A percentile compares a stretch with the other conserved stretches of the same genome.
Evolutionary conservation across 2,329 filamentous ascomycete species (phyloP).

Genomic region (Penicillium digitatum): DNA sequence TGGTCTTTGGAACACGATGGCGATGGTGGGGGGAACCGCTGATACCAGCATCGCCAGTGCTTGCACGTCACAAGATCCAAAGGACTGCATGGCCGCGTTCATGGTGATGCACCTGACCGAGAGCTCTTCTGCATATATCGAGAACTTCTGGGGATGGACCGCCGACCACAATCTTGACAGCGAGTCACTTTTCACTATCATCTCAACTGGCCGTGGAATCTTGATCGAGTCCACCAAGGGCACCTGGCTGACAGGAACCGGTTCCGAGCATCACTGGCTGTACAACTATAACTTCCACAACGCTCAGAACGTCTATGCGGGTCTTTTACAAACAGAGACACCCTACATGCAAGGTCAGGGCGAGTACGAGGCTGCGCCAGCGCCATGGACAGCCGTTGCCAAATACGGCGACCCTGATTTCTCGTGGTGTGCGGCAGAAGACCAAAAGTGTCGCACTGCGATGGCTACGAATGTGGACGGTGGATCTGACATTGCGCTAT

Average conservation of each 20-base stretch:
- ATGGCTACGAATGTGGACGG: slow-evolving; percentile 32
- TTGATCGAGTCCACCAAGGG: slow-evolving; percentile 41
- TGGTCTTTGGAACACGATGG: slow-evolving; percentile 48
- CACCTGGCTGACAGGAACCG: slow-evolving; percentile 47
- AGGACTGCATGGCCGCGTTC: slow-evolving; percentile 49
- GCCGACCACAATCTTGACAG: slow-evolving; percentile 50
- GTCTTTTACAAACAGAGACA: slow-evolving; percentile 34
- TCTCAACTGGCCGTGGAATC: slow-evolving; percentile 41
- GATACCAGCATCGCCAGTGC: slow-evolving; percentile 38
- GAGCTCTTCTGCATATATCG: slow-evolving; percentile 50
- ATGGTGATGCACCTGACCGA: slow-evolving; percentile 51
- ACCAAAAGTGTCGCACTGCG: slow-evolving; percentile 31
- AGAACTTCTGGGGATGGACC: slow-evolving; percentile 53
- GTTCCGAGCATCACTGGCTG: slow-evolving; percentile 47
- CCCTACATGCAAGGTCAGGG: slow-evolving; percentile 35
- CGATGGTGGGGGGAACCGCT: slow-evolving; percentile 48
- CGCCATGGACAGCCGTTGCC: slow-evolving; percentile 26
- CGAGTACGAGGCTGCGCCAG: slow-evolving; percentile 26
- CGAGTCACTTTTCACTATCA: slow-evolving; percentile 25
- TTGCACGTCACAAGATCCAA: slow-evolving; percentile 37
- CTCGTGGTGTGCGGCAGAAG: slow-evolving; percentile 26
- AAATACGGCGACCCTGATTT: slow-evolving; percentile 31
- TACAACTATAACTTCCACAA: slow-evolving; percentile 49
- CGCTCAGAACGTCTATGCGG: slow-evolving; percentile 43
- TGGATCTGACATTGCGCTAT: slow-evolving; percentile 29